Conservation (phyloP, 768 basidiomycete species). For the Rhodotorula taiwanensis region DNA sequence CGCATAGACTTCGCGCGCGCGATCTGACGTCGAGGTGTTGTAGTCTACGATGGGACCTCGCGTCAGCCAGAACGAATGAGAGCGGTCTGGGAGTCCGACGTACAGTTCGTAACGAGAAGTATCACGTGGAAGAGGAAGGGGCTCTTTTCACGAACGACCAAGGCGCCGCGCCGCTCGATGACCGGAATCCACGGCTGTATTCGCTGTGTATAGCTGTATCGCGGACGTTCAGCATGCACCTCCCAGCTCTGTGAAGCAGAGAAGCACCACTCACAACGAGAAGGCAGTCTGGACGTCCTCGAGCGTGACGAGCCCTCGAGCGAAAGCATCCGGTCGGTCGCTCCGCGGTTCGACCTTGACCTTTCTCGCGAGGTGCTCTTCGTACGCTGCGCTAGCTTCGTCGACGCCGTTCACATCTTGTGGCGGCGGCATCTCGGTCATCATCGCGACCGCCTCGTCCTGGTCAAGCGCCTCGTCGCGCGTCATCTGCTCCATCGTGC, state of each 20-base stretch:
- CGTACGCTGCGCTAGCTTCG: background rate
- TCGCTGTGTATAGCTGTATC: constrained; percentile 20
- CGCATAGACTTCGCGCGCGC: constrained; percentile 27
- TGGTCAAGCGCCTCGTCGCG: constrained; percentile 18
- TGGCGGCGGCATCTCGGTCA: background rate
- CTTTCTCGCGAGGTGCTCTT: constrained; percentile 13
- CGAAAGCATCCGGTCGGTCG: constrained; percentile 16
- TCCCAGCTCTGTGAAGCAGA: background rate
- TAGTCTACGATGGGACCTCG: constrained; percentile 12
- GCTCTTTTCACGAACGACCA: constrained; percentile 12
- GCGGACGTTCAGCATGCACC: no score
- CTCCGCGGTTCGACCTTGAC: constrained; percentile 15
- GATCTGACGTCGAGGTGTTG: constrained; percentile 23
- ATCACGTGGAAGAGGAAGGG: constrained; percentile 34
- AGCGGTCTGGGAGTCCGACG: background rate
- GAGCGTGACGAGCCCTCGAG: constrained; percentile 21
- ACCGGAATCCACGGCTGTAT: constrained; percentile 29
- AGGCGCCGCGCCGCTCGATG: constrained; percentile 5
- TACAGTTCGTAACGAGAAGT: constrained; percentile 31
- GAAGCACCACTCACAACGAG: constrained; percentile 5
- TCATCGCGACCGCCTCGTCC: constrained; percentile 3
- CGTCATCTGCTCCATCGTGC: constrained; percentile 24
- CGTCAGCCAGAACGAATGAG: background rate
- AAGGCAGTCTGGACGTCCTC: constrained; percentile 27
- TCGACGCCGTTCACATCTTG: background rate